A percentile compares a stretch with the other conserved stretches of the same genome.
phyloP scores from a whole-genome alignment of 1,284 basidiomycete species.

The Heterobasidion irregulare region DNA sequence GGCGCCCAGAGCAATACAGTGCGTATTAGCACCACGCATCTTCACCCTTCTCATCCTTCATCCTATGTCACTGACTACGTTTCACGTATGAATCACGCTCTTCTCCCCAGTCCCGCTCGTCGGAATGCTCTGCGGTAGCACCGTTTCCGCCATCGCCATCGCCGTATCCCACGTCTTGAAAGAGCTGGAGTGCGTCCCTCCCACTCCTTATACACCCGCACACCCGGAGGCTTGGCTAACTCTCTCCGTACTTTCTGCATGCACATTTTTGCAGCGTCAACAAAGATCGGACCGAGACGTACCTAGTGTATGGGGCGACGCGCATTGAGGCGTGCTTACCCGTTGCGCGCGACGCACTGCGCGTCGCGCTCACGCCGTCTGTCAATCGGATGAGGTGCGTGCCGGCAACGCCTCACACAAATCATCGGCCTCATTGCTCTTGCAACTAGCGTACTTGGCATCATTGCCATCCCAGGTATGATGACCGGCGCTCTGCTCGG shows the following conservation, averaged over 20 bases:
- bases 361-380: conserved; percentile 69
- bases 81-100: conserved; percentile 15
- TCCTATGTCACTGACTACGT: background rate
- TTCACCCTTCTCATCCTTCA: too few relatives aligned
- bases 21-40: conserved; percentile 13
- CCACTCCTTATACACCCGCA: too few relatives aligned
- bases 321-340: conserved; percentile 76
- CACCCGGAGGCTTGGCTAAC: background rate
- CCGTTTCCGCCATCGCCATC: conserved; percentile 69
- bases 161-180: conserved; percentile 57
- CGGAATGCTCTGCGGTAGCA: conserved; percentile 82
- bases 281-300: conserved; percentile 74
- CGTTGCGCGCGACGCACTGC: conserved; percentile 69
- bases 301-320: conserved; percentile 76
- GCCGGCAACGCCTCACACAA: background rate
- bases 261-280: conserved; percentile 48
- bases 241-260: background rate
- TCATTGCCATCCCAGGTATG: conserved; percentile 74
- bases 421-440: background rate
- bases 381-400: conserved; percentile 80
- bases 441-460: conserved; percentile 59
- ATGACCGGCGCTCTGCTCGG: conserved; percentile 88
- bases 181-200: conserved; percentile 48
- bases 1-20: conserved; percentile 79
- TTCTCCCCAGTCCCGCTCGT: conserved; percentile 61